These are phyloP conservation scores for Dipteronia sinensis DNA, from an alignment of 345 rosid genomes.

Conservation along the genomic window DNA sequence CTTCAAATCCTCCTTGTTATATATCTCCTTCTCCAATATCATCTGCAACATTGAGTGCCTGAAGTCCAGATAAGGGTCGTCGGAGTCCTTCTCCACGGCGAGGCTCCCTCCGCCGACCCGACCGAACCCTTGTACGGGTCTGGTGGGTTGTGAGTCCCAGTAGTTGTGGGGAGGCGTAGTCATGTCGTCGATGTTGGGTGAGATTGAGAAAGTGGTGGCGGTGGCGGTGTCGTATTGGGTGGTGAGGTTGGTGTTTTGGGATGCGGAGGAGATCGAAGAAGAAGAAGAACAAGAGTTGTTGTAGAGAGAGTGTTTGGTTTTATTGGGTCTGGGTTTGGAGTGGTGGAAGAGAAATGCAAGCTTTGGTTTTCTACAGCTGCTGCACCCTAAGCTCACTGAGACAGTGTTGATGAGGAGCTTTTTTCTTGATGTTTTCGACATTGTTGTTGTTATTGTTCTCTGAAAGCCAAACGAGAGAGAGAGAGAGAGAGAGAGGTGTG, in stretches of 20 bases:
- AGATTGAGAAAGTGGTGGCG: slow-evolving; percentile 43
- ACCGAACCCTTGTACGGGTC: slow-evolving; percentile 49
- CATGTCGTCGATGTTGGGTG: slow-evolving; percentile 28
- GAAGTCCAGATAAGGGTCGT: slow-evolving; percentile 90
- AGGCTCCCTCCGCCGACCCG: slow-evolving; percentile 65
- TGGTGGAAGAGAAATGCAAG: slow-evolving; percentile 54
- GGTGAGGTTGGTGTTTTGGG: slow-evolving; percentile 15
- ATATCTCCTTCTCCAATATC: slow-evolving; percentile 87
- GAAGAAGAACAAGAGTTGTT: slow-evolving; percentile 29
- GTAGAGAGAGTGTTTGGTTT: slow-evolving; percentile 22
- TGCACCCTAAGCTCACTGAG: slow-evolving; percentile 69
- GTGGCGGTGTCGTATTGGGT: slow-evolving; percentile 21
- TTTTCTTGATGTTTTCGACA: slow-evolving; percentile 48
- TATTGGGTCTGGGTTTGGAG: slow-evolving; percentile 42
- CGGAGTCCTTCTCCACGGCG: slow-evolving; percentile 94
- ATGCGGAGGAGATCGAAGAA: slow-evolving; percentile 29
- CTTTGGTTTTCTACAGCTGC: slow-evolving; percentile 64
- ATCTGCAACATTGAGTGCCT: slow-evolving; percentile 92
- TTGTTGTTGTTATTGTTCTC: slow-evolving; percentile 16
- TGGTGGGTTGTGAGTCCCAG: slow-evolving; percentile 2
- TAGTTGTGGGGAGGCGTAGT: slow-evolving; percentile 19
- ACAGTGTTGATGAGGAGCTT: slow-evolving; percentile 54
- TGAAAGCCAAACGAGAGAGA: not conserved
- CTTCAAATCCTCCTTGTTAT: slow-evolving; percentile 73
- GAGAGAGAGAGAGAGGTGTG: slow-evolving; percentile 1